A percentile compares a stretch with the other conserved stretches of the same genome.
These are phyloP conservation scores for sweet orange (Citrus sinensis) DNA, from an alignment of 345 rosid species.

Conservation along the genomic window DVS_A1.0 CM039163.1:47574001-47574500, in stretches of 20 bases:
- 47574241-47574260: conserved; percentile 61
- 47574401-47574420: neutral
- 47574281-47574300: conserved; percentile 60
- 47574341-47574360: conserved; percentile 92
- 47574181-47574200: conserved; percentile 74
- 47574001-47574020: neutral
- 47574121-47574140: conserved; percentile 86
- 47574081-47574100: conserved; percentile 71
- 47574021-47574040: neutral
- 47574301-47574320: conserved; percentile 76
- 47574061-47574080: conserved; percentile 57
- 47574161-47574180: conserved; percentile 88
- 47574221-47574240: conserved; percentile 75
- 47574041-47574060: conserved; percentile 9
- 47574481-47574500: too few species aligned
- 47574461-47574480: too few species aligned
- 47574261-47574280: conserved; percentile 64
- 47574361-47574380: conserved; percentile 68
- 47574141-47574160: conserved; percentile 67
- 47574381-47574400: conserved; percentile 11
- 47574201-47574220: conserved; percentile 69
- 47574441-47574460: neutral
- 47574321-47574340: conserved; percentile 68
- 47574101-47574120: conserved; percentile 88
- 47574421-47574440: conserved; percentile 21